These are phyloP conservation scores for Fusarium vanettenii DNA, from an alignment of 2,329 filamentous ascomycete genomes.

Conservation along the genomic window DNA sequence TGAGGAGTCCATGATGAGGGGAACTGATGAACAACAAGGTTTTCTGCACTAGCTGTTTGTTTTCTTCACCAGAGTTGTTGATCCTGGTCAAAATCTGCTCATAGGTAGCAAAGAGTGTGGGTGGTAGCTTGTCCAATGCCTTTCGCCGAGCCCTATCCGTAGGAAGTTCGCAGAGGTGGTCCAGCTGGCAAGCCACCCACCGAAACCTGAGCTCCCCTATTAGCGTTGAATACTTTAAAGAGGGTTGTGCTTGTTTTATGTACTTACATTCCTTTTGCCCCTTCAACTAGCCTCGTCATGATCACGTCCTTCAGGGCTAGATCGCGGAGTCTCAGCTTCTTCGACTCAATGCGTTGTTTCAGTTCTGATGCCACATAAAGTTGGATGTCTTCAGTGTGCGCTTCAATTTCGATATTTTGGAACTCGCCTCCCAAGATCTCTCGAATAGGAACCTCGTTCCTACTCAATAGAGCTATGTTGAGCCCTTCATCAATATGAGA, in stretches of 20 bases:
- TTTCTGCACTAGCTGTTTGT: neutral
- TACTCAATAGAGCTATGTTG: slow-evolving; percentile 6
- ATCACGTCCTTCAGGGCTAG: slow-evolving; percentile 4
- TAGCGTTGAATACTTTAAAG: neutral
- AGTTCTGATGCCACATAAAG: slow-evolving; percentile 12
- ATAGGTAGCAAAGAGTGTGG: slow-evolving; percentile 5
- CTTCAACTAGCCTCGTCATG: neutral
- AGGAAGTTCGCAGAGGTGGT: slow-evolving; percentile 7
- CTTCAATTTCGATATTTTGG: slow-evolving; percentile 7
- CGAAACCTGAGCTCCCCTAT: slow-evolving; percentile 5
- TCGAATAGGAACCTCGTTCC: slow-evolving; percentile 10
- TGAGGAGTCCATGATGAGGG: accelerated
- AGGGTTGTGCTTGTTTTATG: accelerated
- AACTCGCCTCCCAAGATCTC: neutral
- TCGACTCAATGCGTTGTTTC: neutral
- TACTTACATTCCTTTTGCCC: slow-evolving; percentile 15
- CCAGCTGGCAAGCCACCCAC: slow-evolving; percentile 22
- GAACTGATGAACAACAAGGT: neutral
- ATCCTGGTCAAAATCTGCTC: neutral
- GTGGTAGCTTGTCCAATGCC: slow-evolving; percentile 4
- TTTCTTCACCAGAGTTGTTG: neutral
- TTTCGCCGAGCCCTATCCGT: neutral
- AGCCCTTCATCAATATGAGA: neutral
- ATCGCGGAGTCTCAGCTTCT: neutral
- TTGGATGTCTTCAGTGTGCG: slow-evolving; percentile 17